These are phyloP conservation scores for Blastobotrys buckinghamii DNA, from an alignment of 1,139 yeast species.

Conservation along the genomic window DNA sequence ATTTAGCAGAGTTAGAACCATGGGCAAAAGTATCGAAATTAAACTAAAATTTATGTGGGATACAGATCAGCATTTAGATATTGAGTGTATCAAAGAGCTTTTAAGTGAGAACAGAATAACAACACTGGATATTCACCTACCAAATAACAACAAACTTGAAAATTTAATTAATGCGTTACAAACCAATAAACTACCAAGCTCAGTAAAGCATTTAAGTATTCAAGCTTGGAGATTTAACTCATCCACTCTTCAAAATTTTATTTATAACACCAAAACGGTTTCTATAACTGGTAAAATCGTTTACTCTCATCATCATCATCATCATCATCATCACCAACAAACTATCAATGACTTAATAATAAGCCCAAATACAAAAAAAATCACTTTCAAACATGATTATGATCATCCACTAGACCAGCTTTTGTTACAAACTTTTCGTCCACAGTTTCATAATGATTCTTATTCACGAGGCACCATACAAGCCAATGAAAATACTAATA, in stretches of 20 bases:
- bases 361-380: not conserved
- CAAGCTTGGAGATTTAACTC: not conserved
- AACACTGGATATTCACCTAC: not conserved
- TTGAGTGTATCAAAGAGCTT: too few relatives aligned
- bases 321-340: too few relatives aligned
- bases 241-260: not conserved
- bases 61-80: too few relatives aligned
- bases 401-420: not conserved
- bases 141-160: not conserved
- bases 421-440: not conserved
- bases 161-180: not conserved
- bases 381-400: slow-evolving; percentile 2
- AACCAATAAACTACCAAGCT: not conserved
- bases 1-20: not conserved
- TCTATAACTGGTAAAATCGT: not conserved
- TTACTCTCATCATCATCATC: not conserved
- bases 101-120: not conserved
- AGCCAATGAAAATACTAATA: too few relatives aligned
- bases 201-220: not conserved
- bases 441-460: not conserved
- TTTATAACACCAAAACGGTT: not conserved
- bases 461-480: too few relatives aligned
- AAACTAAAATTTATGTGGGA: too few relatives aligned
- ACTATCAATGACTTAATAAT: not conserved
- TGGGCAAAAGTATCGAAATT: too few relatives aligned